phyloP scores from a whole-genome alignment of 129 eudicot genomes.

The Apium graveolens region DNA sequence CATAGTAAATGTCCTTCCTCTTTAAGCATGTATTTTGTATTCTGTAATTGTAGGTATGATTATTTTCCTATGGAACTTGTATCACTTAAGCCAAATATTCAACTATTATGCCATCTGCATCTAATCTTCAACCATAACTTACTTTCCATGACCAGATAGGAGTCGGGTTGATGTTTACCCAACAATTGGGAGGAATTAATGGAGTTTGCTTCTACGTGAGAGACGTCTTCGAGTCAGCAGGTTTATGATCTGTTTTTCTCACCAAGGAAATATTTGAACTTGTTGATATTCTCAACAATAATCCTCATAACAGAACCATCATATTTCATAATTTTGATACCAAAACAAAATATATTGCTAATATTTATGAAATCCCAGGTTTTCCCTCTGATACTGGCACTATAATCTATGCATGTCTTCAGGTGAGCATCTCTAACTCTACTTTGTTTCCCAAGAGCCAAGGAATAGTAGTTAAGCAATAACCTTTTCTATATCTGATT shows the following conservation, averaged over 20 bases:
- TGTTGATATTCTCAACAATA: background rate
- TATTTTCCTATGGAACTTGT: background rate
- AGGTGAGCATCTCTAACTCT: conserved; percentile 25
- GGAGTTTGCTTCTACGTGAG: conserved; percentile 81
- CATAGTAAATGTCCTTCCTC: conserved; percentile 38
- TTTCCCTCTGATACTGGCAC: conserved; percentile 43
- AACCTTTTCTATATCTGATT: background rate
- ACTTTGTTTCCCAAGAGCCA: background rate
- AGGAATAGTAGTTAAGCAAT: background rate
- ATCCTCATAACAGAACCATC: background rate
- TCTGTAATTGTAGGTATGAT: background rate
- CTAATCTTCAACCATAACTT: background rate
- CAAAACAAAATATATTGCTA: background rate
- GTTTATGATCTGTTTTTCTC: conserved; percentile 18
- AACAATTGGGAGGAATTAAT: conserved; percentile 89
- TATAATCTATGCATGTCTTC: conserved; percentile 38
- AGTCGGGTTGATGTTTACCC: conserved; percentile 79
- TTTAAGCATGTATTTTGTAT: background rate
- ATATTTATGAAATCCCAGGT: conserved; percentile 17
- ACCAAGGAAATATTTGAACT: background rate
- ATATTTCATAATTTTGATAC: background rate
- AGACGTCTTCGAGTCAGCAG: conserved; percentile 66
- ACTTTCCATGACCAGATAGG: conserved; percentile 44
- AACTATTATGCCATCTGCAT: background rate
- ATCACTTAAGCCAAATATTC: background rate